Evolutionary conservation across 2,329 filamentous ascomycete species (phyloP).

Genomic region (Cercospora sp.): DNA sequence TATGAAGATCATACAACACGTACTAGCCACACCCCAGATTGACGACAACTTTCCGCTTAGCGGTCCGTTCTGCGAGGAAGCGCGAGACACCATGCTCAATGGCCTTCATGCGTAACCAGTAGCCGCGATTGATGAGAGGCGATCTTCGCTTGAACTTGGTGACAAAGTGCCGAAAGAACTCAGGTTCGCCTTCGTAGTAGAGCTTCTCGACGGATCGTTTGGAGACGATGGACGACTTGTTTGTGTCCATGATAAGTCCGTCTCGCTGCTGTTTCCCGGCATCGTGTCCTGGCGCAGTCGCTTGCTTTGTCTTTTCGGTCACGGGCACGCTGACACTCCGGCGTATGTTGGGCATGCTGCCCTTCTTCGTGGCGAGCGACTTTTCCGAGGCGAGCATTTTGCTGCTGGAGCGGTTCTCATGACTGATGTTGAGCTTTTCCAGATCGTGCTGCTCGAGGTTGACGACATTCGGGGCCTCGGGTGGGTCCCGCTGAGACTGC

Average conservation of each 20-base stretch:
- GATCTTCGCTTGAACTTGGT: constrained; percentile 77
- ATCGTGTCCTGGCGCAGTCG: constrained; percentile 17
- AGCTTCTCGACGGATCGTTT: constrained; percentile 90
- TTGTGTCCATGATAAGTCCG: constrained; percentile 58
- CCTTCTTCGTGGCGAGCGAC: constrained; percentile 14
- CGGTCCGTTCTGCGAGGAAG: constrained; percentile 64
- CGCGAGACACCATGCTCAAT: constrained; percentile 71
- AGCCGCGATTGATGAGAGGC: constrained; percentile 88
- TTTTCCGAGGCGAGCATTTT: constrained; percentile 30
- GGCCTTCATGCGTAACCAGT: constrained; percentile 80
- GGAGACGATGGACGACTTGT: constrained; percentile 87
- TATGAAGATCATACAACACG: constrained; percentile 33
- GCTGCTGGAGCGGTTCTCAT: constrained; percentile 24
- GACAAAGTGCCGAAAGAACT: constrained; percentile 87
- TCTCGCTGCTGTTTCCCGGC: constrained; percentile 35
- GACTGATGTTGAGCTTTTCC: background rate
- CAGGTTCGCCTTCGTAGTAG: constrained; percentile 73
- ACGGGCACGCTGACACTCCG: constrained; percentile 27
- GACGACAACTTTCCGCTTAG: constrained; percentile 69
- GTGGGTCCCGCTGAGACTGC: background rate
- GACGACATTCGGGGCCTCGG: background rate
- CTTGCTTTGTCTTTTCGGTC: constrained; percentile 14
- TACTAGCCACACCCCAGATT: constrained; percentile 90
- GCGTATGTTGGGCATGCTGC: constrained; percentile 10
- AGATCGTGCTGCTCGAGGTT: background rate